phyloP scores from a whole-genome alignment of 129 eudicot species.

The Flaveria sonorensis region DNA sequence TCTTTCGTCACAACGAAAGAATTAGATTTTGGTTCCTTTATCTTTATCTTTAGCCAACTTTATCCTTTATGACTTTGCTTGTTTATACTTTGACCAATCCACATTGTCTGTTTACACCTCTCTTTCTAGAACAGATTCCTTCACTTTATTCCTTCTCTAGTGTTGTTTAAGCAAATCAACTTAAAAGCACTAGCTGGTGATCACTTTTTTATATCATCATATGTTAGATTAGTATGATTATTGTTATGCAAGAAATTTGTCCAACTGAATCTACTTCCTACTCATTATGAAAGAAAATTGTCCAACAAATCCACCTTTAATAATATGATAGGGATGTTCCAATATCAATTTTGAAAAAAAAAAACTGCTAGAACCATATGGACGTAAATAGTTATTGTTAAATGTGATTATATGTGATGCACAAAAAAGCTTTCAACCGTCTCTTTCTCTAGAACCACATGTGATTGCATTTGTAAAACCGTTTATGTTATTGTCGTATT shows the following conservation, averaged over 20 bases:
- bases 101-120: constrained; percentile 38
- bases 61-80: constrained; percentile 46
- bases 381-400: no score
- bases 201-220: constrained; percentile 13
- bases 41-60: constrained; percentile 38
- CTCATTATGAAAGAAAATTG: no score
- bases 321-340: no score
- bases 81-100: constrained; percentile 37
- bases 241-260: background rate
- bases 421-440: no score
- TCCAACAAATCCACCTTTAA: no score
- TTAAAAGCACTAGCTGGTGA: constrained; percentile 22
- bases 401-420: no score
- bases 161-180: constrained; percentile 29
- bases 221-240: background rate
- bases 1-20: constrained; percentile 16
- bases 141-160: constrained; percentile 34
- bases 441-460: no score
- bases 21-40: constrained; percentile 39
- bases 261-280: background rate
- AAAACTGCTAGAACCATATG: no score
- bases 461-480: no score
- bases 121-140: constrained; percentile 37
- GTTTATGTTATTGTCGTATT: no score
- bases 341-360: no score